A percentile compares a stretch with the other conserved stretches of the same genome.
phyloP scores from a whole-genome alignment of 306 rosid genomes.

The Urtica urens region DNA sequence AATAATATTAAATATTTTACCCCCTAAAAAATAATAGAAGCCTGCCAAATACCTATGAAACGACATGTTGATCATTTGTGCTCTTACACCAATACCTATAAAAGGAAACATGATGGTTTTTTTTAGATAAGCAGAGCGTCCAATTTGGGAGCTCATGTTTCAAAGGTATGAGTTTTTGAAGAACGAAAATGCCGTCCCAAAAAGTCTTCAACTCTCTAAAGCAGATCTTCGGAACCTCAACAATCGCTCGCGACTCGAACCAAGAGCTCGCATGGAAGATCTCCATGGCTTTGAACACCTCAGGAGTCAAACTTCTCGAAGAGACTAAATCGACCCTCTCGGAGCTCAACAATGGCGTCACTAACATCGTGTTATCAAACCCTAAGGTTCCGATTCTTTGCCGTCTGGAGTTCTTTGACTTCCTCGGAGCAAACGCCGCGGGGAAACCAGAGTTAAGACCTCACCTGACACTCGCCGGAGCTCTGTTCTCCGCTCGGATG shows the following conservation, averaged over 20 bases:
- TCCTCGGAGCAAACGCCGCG: conserved; percentile 26
- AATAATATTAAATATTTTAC: too few species aligned
- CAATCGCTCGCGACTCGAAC: conserved; percentile 12
- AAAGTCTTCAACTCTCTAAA: conserved; percentile 1
- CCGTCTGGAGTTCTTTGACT: conserved; percentile 45
- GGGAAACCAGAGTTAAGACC: conserved; percentile 47
- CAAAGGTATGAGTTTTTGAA: too few species aligned
- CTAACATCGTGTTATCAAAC: conserved; percentile 47
- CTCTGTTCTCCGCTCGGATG: conserved; percentile 37
- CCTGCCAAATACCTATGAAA: too few species aligned
- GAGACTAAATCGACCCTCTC: conserved; percentile 10
- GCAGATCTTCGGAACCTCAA: conserved; percentile 1
- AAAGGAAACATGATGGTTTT: too few species aligned
- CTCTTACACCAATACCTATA: too few species aligned
- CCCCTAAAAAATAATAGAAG: too few species aligned
- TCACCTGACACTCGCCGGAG: conserved; percentile 31
- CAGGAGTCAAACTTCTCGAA: conserved; percentile 23
- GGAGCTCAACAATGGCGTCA: conserved; percentile 32
- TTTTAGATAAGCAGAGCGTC: too few species aligned
- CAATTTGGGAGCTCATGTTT: too few species aligned
- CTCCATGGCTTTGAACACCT: conserved; percentile 18
- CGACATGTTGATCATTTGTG: too few species aligned
- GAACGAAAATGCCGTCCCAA: background rate
- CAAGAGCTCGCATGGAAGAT: conserved; percentile 30
- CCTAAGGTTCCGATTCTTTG: conserved; percentile 26